Evolutionary conservation across 257 asterid species (phyloP).

Genomic region (Solanum chmielewskii): DNA sequence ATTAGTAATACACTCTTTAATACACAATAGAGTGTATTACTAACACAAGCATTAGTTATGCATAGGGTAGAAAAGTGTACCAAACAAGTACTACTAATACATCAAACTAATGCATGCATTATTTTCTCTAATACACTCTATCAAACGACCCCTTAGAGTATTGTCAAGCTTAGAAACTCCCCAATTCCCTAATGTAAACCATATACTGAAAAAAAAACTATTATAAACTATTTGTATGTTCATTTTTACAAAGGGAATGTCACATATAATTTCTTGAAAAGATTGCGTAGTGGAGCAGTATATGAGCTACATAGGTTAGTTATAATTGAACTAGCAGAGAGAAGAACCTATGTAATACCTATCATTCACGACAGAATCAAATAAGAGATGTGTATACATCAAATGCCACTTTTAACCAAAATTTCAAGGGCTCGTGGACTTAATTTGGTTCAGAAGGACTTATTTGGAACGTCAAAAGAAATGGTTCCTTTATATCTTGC

Average conservation of each 20-base stretch:
- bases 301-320: not conserved
- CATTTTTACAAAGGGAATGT: not conserved
- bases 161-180: not conserved
- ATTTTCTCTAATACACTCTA: too few species aligned
- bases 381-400: not conserved
- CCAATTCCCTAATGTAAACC: not conserved
- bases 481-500: not conserved
- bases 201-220: not conserved
- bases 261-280: not conserved
- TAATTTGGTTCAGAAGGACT: not conserved
- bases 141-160: not conserved
- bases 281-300: not conserved
- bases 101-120: too few species aligned
- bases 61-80: too few species aligned
- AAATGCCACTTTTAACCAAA: not conserved
- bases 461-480: not conserved
- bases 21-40: too few species aligned
- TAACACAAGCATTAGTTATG: too few species aligned
- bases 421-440: not conserved
- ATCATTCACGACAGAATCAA: not conserved
- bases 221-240: not conserved
- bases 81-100: too few species aligned
- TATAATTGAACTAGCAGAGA: not conserved
- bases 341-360: not conserved
- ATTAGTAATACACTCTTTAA: too few species aligned